Conservation (phyloP, 2,329 filamentous ascomycete species). For the Fusarium sp. region DNA sequence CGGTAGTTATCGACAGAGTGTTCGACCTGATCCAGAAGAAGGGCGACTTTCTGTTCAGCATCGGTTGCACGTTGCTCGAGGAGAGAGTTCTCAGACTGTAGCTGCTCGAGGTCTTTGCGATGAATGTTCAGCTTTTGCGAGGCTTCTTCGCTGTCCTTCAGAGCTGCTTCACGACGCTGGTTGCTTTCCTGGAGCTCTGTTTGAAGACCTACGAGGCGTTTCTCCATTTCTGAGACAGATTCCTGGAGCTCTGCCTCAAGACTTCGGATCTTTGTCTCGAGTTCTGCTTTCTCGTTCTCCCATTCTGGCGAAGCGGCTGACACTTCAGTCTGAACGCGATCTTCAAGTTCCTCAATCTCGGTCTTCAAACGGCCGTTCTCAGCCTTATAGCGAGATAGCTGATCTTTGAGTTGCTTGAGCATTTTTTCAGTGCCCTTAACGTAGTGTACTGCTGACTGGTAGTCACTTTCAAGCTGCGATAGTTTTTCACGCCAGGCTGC, state of each 20-base stretch:
- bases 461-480: constrained; percentile 94
- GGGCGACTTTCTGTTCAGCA: constrained; percentile 92
- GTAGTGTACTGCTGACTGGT: constrained; percentile 97
- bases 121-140: constrained; percentile 71
- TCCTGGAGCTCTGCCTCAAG: constrained; percentile 78
- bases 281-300: constrained; percentile 78
- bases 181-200: constrained; percentile 77
- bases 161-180: constrained; percentile 78
- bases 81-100: constrained; percentile 84
- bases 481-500: constrained; percentile 92
- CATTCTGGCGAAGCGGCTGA: constrained; percentile 71
- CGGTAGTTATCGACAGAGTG: constrained; percentile 95
- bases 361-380: constrained; percentile 87
- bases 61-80: constrained; percentile 89
- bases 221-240: constrained; percentile 78
- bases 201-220: constrained; percentile 77
- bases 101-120: constrained; percentile 80
- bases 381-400: constrained; percentile 91
- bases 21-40: constrained; percentile 95
- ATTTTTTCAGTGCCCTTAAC: constrained; percentile 99
- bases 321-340: constrained; percentile 60
- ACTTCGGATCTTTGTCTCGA: constrained; percentile 78
- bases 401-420: constrained; percentile 98
- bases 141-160: constrained; percentile 67
- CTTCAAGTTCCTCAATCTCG: constrained; percentile 80